Evolutionary conservation across 1,284 basidiomycete genomes (phyloP).

Genomic region (Ustilago hordei): DNA sequence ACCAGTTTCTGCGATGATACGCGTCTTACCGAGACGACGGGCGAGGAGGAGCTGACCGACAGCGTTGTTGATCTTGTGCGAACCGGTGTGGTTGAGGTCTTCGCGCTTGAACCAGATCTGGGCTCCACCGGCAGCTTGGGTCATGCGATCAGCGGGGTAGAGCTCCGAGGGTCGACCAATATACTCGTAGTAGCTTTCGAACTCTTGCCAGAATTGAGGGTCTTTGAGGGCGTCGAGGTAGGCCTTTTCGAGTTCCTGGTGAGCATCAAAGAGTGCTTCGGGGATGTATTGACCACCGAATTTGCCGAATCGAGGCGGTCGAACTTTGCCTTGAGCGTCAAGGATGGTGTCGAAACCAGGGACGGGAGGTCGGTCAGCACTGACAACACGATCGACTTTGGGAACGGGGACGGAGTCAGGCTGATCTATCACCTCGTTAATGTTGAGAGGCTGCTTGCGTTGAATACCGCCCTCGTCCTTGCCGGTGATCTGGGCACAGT

Average conservation of each 20-base stretch:
- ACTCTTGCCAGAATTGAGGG: conserved; percentile 93
- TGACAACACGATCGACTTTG: conserved; percentile 62
- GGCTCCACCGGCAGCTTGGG: conserved; percentile 83
- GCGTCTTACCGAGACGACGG: conserved; percentile 88
- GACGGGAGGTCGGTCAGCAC: conserved; percentile 49
- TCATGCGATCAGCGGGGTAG: conserved; percentile 81
- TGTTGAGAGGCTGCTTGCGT: conserved; percentile 57
- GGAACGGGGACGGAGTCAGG: conserved; percentile 56
- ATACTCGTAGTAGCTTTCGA: conserved; percentile 87
- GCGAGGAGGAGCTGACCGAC: conserved; percentile 82
- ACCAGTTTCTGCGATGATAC: conserved; percentile 98
- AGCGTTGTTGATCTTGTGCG: conserved; percentile 70
- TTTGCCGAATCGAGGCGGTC: conserved; percentile 86
- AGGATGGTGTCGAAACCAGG: conserved; percentile 58
- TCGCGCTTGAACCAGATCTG: conserved; percentile 99
- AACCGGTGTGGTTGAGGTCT: conserved; percentile 76
- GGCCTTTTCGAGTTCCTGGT: conserved; percentile 89
- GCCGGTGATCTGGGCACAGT: conserved; percentile 76
- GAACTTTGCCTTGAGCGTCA: conserved; percentile 53
- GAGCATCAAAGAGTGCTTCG: conserved; percentile 90
- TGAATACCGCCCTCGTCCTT: conserved; percentile 60
- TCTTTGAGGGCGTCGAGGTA: conserved; percentile 88
- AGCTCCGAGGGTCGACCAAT: conserved; percentile 82
- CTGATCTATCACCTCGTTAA: conserved; percentile 52
- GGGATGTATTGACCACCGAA: conserved; percentile 98